Evolutionary conservation across 257 asterid species (phyloP), one percentile per base, ranked within the genome.

Genomic region (Forsythia suspensa): DNA sequence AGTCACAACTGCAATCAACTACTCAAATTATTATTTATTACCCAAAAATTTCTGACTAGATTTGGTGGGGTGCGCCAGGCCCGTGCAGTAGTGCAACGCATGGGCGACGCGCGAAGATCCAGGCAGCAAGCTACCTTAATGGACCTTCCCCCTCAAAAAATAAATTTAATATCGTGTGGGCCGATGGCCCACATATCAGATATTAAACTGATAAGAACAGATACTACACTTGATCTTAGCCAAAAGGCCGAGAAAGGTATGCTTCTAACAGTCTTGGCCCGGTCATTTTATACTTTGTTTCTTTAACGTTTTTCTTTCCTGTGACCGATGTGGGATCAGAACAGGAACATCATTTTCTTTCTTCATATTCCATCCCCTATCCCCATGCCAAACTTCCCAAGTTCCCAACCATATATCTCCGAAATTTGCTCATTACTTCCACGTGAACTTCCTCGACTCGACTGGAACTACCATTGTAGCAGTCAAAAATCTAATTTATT

Each of bases 171-270:
- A 85, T 89, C 91, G 68, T 83, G 86, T 82, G 86, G 16, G 55
- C 85, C 86, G 3, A 7, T 87, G 73, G 70, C 83, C 83, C 90
- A 85, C 90, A 70, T 88, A 89, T 92, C 89, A 87, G 85, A 87
- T 88, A 87, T 89, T 92, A 90, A 92, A 90, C 89, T 86, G 90
- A 92, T 90, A 90, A 90, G 92, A 90, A 90, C 92, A 91, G 86
- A 92, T 91, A 88, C 91, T 88, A 90, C 92, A 88, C 88, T 88
- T 83, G 90, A 91, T 84, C 90, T 87, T 85, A 86, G 86, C 90
- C 96, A 91, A 92, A 89, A 85, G 94, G 93, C 93, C 90, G 92
- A 88, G 90, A 88, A 88, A 89, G 90, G 91, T 88, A 89, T 91
- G 91, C 21, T 55, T 6, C 4, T 1, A 0, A 24, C 24, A 15